A percentile compares a stretch with the other conserved stretches of the same genome.
Conservation (phyloP, 2,329 filamentous ascomycete species). For the Capronia americana region DNA sequence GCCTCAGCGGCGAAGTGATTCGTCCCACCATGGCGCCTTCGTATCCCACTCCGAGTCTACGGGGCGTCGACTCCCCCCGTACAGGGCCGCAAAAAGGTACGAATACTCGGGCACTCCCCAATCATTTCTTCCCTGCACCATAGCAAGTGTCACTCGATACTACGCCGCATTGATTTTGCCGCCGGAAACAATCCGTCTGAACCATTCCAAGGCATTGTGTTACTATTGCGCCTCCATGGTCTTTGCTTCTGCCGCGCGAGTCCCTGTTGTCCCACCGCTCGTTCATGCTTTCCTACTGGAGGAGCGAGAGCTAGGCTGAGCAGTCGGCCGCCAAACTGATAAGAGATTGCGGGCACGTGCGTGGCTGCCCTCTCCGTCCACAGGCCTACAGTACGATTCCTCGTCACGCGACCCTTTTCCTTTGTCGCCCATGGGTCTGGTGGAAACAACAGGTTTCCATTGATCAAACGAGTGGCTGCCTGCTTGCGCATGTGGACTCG, state of each 20-base stretch:
- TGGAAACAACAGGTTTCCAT: constrained; percentile 3
- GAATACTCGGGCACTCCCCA: not conserved
- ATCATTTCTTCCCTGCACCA: not conserved
- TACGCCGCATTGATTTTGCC: not conserved
- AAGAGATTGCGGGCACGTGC: constrained; percentile 24
- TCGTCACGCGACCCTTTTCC: constrained; percentile 27
- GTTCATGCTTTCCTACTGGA: constrained; percentile 8
- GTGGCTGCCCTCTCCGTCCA: constrained; percentile 6
- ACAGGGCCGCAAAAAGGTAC: constrained; percentile 35
- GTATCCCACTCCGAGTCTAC: constrained; percentile 21
- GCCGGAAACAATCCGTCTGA: not conserved
- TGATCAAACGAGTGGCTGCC: constrained; percentile 9
- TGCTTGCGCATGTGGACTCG: not conserved
- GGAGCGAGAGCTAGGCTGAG: not conserved
- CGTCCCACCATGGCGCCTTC: constrained; percentile 29
- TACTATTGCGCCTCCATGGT: not conserved
- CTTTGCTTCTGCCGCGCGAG: constrained; percentile 18
- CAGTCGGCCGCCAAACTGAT: not conserved
- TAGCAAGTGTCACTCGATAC: not conserved
- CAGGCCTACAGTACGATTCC: not conserved
- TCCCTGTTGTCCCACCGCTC: constrained; percentile 8
- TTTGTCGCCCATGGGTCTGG: constrained; percentile 1
- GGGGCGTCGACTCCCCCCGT: constrained; percentile 22
- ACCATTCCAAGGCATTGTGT: not conserved
- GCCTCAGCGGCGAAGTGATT: not conserved